phyloP scores from a whole-genome alignment of 1,284 basidiomycete species.

The Puccinia polysora region DNA sequence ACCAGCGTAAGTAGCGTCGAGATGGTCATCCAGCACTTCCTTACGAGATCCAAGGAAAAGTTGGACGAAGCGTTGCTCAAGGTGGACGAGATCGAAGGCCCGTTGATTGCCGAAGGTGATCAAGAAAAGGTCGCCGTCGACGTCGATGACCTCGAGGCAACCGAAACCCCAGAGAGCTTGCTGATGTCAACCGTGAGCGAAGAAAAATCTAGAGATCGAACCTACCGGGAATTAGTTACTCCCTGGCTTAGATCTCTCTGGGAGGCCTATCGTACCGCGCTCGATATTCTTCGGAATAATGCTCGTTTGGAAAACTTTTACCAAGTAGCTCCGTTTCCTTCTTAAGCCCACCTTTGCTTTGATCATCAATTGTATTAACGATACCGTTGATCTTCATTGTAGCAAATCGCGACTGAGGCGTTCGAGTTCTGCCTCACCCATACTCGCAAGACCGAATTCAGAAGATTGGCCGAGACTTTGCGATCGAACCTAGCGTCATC shows the following conservation, averaged over 20 bases:
- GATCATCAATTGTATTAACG: constrained; percentile 40
- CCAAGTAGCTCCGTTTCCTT: constrained; percentile 63
- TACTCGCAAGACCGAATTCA: constrained; percentile 93
- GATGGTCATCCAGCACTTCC: constrained; percentile 80
- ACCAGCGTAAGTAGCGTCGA: constrained; percentile 87
- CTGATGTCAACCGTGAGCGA: constrained; percentile 80
- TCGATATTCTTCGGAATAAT: constrained; percentile 97
- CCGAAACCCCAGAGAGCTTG: constrained; percentile 86
- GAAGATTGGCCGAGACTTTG: constrained; percentile 91
- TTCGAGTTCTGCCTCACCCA: constrained; percentile 95
- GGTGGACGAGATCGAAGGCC: constrained; percentile 60
- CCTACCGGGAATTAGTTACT: constrained; percentile 88
- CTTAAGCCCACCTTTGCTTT: neutral
- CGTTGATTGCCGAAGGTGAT: constrained; percentile 59
- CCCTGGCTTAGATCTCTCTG: constrained; percentile 98
- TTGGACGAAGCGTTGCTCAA: constrained; percentile 64
- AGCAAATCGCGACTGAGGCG: constrained; percentile 94
- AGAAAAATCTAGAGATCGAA: constrained; percentile 88
- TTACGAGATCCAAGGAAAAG: constrained; percentile 80
- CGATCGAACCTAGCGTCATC: constrained; percentile 92
- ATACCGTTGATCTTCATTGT: constrained; percentile 43
- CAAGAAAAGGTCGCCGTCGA: constrained; percentile 52
- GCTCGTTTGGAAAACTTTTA: constrained; percentile 88
- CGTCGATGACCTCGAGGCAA: constrained; percentile 80
- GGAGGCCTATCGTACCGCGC: constrained; percentile 94